Percentiles rank a stretch among this genome's conserved stretches.
phyloP scores from a whole-genome alignment of 176 grass and related monocot species.

The Avena eriantha region DNA sequence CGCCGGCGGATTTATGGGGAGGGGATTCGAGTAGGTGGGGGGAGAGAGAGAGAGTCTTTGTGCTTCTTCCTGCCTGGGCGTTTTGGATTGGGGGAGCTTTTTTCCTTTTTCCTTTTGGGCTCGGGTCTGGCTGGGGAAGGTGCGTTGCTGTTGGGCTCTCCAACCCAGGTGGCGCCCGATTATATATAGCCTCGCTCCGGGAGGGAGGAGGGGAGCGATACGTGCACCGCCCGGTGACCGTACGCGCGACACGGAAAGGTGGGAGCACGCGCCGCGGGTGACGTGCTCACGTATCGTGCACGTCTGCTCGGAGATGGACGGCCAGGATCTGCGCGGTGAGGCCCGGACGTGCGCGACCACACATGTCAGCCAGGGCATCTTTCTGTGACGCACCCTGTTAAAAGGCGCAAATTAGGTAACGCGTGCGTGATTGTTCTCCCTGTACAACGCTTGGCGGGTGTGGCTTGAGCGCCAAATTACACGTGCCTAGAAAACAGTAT shows the following conservation, averaged over 20 bases:
- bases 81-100: neutral
- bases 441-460: neutral
- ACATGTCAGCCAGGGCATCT: neutral
- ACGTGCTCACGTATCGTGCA: neutral
- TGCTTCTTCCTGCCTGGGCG: slow-evolving; percentile 35
- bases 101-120: neutral
- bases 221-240: slow-evolving; percentile 41
- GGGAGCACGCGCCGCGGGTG: neutral
- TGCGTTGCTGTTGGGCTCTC: slow-evolving; percentile 9
- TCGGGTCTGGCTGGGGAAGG: neutral
- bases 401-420: neutral
- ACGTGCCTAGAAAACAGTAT: neutral
- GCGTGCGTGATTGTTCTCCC: no score
- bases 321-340: neutral
- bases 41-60: neutral
- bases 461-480: neutral
- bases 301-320: slow-evolving; percentile 11
- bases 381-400: neutral
- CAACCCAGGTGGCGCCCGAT: neutral
- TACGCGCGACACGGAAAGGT: neutral
- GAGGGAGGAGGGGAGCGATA: no score
- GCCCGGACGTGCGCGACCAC: neutral
- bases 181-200: slow-evolving; percentile 35
- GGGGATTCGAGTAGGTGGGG: neutral
- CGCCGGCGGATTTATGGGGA: neutral